These are phyloP conservation scores for Citrus trifoliata DNA, from an alignment of 345 rosid genomes.

Conservation along the genomic window DNA sequence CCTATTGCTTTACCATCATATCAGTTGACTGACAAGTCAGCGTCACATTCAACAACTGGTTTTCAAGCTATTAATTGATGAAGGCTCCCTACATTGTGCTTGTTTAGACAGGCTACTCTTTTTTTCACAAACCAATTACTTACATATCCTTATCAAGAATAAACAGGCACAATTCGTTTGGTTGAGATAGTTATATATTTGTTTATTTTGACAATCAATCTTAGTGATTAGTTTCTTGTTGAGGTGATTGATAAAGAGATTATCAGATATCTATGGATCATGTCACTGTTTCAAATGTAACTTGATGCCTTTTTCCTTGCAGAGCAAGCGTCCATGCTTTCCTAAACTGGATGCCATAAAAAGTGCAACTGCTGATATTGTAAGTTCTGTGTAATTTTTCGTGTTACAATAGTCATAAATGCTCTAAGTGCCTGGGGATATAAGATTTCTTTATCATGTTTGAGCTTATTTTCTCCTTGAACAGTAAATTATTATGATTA, in stretches of 20 bases:
- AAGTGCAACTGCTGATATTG: slow-evolving; percentile 88
- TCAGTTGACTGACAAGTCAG: neutral
- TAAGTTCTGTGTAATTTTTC: slow-evolving; percentile 36
- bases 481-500: neutral
- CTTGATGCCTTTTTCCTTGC: slow-evolving; percentile 26
- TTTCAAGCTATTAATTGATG: neutral
- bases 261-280: neutral
- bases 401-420: neutral
- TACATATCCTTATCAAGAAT: neutral
- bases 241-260: neutral
- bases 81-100: neutral
- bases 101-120: neutral
- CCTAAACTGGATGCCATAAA: slow-evolving; percentile 88
- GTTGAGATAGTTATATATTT: neutral
- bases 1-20: neutral
- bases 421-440: neutral
- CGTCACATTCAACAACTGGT: neutral
- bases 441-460: neutral
- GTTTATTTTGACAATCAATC: neutral
- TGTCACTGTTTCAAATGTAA: slow-evolving; percentile 13
- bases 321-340: slow-evolving; percentile 80
- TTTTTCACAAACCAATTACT: neutral
- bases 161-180: neutral
- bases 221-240: neutral
- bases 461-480: neutral